Base-by-base conservation (phyloP, 768 basidiomycete genomes). In the Mycena filopes region DNA sequence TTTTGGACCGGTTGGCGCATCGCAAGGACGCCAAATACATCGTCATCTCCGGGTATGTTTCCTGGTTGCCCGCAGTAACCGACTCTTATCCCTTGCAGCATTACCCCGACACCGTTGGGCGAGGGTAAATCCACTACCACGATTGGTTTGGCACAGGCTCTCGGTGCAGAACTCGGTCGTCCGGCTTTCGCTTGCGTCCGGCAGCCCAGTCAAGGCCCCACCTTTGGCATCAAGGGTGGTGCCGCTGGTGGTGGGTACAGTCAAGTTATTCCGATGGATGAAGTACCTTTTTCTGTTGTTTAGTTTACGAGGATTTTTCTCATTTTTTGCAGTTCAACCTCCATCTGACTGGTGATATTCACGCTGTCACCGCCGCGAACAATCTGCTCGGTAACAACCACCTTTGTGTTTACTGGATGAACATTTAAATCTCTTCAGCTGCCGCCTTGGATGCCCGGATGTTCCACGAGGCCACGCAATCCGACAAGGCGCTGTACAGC, bases 101-200 rank as follows among this genome's bases (percentile, higher is more conserved):
- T 98, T 71, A 98, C 96, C 1, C 96, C 97, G 2, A 98, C 96
- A 13, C 97, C 96, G 11, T 84, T 99, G 36, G 97, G 97, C 47
- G 98, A 99, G 81, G 98, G 98, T 45, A 99, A 99, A 79, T 98
- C 96, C 7, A 99, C 98, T 7, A 99, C 96, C 0, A 98, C 96
- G 15, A 95, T 98, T 69, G 97, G 97, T 75, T 85, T 99, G 56
- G 95, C 96, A 11, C 97, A 99, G 76, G 97, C 97, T 33, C 85
- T 99, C 63, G 95, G 95, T 45, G 98, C 96, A 48, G 95, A 98
- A 76, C 87, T 98, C 38, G 90, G 90, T 63, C 94, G 96, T 59
- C 91, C 94, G 33, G 87, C 95, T 12, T 98, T 98, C 77, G 97
- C 98, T 48, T 98, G 96, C 76, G 96, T 99, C 25, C 91, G 97